Evolutionary conservation across 495 filamentous ascomycete species (phyloP), one percentile per base, ranked within the genome.

Genomic region (Pyronema omphalodes): DNA sequence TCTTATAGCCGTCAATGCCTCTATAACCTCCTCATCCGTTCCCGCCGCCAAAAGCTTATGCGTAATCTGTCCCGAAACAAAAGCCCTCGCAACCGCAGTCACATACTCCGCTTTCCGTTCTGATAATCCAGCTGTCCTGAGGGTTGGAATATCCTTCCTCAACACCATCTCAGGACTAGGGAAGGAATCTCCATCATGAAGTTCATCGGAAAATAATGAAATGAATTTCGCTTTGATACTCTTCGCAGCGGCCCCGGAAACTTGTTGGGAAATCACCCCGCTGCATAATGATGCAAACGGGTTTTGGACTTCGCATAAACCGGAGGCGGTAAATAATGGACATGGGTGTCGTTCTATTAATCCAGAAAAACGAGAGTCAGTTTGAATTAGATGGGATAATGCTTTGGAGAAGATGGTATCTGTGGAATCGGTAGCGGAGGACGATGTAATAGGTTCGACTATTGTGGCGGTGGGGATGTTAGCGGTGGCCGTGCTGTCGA

Each of bases 91-190:
- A 3, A 98, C 71, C 0, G 88, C 88, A 44, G 78, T 74, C 39
- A 95, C 76, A 67, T 98, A 98, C 67, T 96, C 93, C 41, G 93
- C 91, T 67, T 98, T 98, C 29, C 91, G 77, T 66, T 84, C 78
- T 6, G 86, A 93, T 33, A 96, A 75, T 3, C 91, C 93, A 7
- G 87, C 93, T 36, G 85, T 80, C 33, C 86, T 80, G 14, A 96
- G 72, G 6, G 69, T 74, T 37, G 78, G 63, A 40, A 94, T 69
- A 51, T 76, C 61, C 48, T 69, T 74, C 7, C 64, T 58, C 0
- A 76, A 71, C 1, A 96, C 84, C 54, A 86, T 73, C 1, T 76
- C 71, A 0, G 93, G 91, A 4, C 76, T 74, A 0, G 91, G 93
- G 66, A 96, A 98, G 17, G 55, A 23, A 12, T 52, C 18, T 15